Conservation (phyloP, 2,329 filamentous ascomycete genomes). For the Chrysosporium queenslandicum region DNA sequence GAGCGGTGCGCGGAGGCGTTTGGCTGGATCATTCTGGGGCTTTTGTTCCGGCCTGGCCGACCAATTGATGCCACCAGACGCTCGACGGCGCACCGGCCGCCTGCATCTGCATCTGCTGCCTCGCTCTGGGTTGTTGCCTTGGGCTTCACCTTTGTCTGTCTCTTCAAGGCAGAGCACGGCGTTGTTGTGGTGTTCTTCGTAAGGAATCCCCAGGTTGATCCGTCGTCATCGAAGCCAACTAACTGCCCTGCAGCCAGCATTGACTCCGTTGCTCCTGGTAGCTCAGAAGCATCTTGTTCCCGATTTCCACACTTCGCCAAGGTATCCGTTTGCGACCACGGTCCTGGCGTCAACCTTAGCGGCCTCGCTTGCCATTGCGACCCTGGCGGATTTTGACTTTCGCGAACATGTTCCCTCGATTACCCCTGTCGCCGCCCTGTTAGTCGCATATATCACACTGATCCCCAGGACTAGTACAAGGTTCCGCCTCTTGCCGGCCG, state of each 20-base stretch:
- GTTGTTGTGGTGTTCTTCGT: conserved; percentile 11
- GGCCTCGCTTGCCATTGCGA: conserved; percentile 20
- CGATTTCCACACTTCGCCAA: neutral
- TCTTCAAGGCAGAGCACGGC: conserved; percentile 9
- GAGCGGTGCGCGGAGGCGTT: conserved; percentile 11
- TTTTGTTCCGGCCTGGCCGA: neutral
- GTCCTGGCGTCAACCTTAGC: conserved; percentile 20
- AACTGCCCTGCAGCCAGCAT: conserved; percentile 21
- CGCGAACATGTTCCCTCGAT: conserved; percentile 20
- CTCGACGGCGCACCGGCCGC: neutral
- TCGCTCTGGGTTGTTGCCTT: conserved; percentile 8
- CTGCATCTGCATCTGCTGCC: neutral
- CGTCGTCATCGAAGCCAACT: neutral
- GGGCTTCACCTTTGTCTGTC: conserved; percentile 1
- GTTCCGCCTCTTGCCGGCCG: neutral
- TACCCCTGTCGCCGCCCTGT: conserved; percentile 24
- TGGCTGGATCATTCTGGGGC: conserved; percentile 8
- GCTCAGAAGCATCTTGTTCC: conserved; percentile 19
- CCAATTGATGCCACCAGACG: neutral
- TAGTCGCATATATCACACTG: conserved; percentile 24
- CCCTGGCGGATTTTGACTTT: conserved; percentile 25
- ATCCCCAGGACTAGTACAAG: conserved; percentile 9
- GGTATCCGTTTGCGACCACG: conserved; percentile 17
- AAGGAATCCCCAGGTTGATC: neutral
- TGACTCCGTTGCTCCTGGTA: conserved; percentile 27